These are phyloP conservation scores for Melanogaster broomeanus DNA, from an alignment of 768 basidiomycete species.

Conservation along the genomic window DNA sequence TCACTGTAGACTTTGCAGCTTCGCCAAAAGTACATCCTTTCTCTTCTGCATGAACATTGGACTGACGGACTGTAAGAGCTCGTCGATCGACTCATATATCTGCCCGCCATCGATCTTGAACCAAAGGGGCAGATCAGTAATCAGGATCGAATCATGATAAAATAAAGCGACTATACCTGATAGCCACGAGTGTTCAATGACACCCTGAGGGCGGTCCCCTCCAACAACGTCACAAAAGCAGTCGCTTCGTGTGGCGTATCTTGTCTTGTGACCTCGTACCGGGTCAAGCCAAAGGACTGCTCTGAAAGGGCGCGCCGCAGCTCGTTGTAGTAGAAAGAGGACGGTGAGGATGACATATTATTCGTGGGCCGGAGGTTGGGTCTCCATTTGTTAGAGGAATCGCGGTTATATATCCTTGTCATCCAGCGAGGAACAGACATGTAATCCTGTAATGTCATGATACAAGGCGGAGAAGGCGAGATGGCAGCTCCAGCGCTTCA, in stretches of 20 bases:
- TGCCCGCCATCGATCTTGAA: constrained; percentile 26
- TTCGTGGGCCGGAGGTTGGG: constrained; percentile 2
- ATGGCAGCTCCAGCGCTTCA: constrained; percentile 17
- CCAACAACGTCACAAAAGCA: constrained; percentile 56
- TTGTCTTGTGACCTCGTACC: constrained; percentile 41
- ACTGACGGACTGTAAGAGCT: constrained; percentile 55
- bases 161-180: constrained; percentile 39
- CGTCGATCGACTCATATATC: constrained; percentile 60
- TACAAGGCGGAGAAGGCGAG: constrained; percentile 12
- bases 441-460: constrained; percentile 15
- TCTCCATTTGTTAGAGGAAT: constrained; percentile 20
- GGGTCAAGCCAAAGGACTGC: constrained; percentile 55
- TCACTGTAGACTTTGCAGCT: constrained; percentile 45
- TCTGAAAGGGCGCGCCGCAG: constrained; percentile 56
- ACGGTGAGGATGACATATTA: constrained; percentile 18
- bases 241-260: constrained; percentile 48
- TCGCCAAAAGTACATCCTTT: constrained; percentile 48
- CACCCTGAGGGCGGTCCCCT: constrained; percentile 50
- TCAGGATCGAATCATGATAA: background rate
- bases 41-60: constrained; percentile 49
- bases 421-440: constrained; percentile 30
- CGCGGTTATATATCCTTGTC: constrained; percentile 28
- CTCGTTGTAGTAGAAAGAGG: constrained; percentile 44
- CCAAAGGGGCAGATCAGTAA: constrained; percentile 13
- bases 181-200: constrained; percentile 57